A percentile compares a stretch with the other conserved stretches of the same genome.
Evolutionary conservation across 371 early-diverging fungal species (phyloP).

Genomic region (Mucor saturninus): DNA sequence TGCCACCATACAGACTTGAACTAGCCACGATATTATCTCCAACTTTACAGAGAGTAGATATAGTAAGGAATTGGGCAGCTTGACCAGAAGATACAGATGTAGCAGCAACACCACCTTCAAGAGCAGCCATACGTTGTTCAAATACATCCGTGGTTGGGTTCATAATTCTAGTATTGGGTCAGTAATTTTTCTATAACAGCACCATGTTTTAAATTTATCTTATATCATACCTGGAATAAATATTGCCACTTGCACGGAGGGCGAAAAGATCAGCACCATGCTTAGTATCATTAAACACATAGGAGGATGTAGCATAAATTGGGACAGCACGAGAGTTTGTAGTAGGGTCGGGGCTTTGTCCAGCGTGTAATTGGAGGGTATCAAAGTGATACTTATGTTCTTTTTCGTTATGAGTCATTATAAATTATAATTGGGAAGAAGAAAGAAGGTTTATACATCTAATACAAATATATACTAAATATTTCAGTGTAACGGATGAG

Average conservation of each 20-base stretch:
- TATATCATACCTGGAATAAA: conserved; percentile 70
- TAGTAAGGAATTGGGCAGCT: conserved; percentile 84
- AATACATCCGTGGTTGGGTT: conserved; percentile 91
- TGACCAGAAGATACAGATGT: conserved; percentile 67
- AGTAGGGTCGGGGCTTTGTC: conserved; percentile 66
- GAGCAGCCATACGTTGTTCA: conserved; percentile 87
- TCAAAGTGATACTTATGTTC: conserved; percentile 63
- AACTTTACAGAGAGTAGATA: conserved; percentile 71
- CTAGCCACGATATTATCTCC: conserved; percentile 89
- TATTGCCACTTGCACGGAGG: conserved; percentile 69
- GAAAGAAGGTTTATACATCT: no score
- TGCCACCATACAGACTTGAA: conserved; percentile 83
- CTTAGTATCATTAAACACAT: conserved; percentile 73
- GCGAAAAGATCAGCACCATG: conserved; percentile 85
- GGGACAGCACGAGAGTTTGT: conserved; percentile 89
- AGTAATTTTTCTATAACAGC: not conserved
- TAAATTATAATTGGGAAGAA: no score
- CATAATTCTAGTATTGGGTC: conserved; percentile 2
- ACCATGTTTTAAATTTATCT: not conserved
- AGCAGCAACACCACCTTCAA: conserved; percentile 81
- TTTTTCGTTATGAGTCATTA: not conserved
- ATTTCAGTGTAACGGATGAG: no score
- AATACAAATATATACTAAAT: no score
- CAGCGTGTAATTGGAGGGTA: conserved; percentile 93
- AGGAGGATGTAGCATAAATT: conserved; percentile 87